phyloP scores from a whole-genome alignment of 176 grass and related monocot genomes.

The Juncus inflexus region DNA sequence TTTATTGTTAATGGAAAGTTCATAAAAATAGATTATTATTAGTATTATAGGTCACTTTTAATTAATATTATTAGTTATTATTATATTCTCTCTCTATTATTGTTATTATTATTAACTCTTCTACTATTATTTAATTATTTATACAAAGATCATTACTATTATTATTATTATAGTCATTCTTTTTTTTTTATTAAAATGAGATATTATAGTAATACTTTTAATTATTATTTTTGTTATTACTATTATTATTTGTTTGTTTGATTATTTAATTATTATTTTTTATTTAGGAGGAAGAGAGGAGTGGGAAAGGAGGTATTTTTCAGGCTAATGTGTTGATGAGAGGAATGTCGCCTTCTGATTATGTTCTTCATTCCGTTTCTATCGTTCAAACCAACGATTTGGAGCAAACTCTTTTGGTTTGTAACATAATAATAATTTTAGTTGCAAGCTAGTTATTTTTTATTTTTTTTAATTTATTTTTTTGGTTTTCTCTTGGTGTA shows the following conservation, averaged over 20 bases:
- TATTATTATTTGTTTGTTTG: background rate
- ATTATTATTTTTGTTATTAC: background rate
- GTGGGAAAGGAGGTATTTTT: constrained; percentile 46
- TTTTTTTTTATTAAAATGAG: background rate
- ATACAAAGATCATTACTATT: background rate
- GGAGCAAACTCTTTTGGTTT: constrained; percentile 78
- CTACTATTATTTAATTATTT: too few relatives aligned
- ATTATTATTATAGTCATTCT: background rate
- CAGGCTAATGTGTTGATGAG: constrained; percentile 75
- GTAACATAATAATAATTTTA: background rate
- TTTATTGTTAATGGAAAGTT: too few relatives aligned
- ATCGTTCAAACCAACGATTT: constrained; percentile 72
- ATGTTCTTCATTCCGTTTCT: constrained; percentile 73
- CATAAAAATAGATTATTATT: too few relatives aligned
- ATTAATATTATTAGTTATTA: too few relatives aligned
- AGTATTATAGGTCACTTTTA: too few relatives aligned
- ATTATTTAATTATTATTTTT: constrained; percentile 16
- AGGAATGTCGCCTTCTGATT: constrained; percentile 75
- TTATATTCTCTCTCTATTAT: too few relatives aligned
- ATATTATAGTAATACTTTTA: background rate
- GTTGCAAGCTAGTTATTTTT: background rate
- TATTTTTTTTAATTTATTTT: constrained; percentile 16
- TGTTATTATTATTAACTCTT: too few relatives aligned
- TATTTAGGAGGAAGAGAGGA: constrained; percentile 59
- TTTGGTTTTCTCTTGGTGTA: constrained; percentile 25